Base-by-base conservation (phyloP, 208 protist genomes). In the Acanthamoeba quina region DNA sequence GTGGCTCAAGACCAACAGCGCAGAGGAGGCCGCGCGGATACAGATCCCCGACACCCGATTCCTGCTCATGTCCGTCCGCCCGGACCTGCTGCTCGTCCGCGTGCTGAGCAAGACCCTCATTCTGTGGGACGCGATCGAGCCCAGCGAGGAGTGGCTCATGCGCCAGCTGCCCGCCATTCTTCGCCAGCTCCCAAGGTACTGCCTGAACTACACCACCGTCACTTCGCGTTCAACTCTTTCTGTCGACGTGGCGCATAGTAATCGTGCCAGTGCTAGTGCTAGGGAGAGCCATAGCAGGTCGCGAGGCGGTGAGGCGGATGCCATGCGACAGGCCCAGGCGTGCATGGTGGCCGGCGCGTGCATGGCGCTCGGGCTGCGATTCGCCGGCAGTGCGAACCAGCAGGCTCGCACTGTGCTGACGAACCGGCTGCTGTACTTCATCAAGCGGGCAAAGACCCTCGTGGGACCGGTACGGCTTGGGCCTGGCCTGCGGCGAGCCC, bases 1-100 rank as follows among this genome's bases (percentile, higher is more conserved):
- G 72, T 98, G 96, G 90, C 62, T 98, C 6, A 96, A 96, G 94
- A 97, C 95, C 3, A 95, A 97, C 88, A 97, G 97, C 94, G 29
- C 47, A 5, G 85, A 85, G 7, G 94, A 98, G 26, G 96, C 97
- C n/a, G 88, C 76, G 1, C 70, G 95, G 89, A 68, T 98, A 0
- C 60, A 64, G 21, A 64, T 97, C n/a, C 97, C 98, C 60, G 41
- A 96, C 24, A 98, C 96, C 37, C 31, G 56, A 0, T 97, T 96
- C 93, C 47, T 94, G 15, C 94, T 98, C 2, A 68, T 97, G n/a
- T 95, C 74, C 56, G 76, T 98, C n/a, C 92, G 97, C 11, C 96
- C 97, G 4, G 97, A 98, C 82, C 82, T 97, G 3, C 34, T 98
- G 2, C 66, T 98, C 7, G 56, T 98, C 3, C 95, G 97, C 56